Percentiles rank a stretch among this genome's conserved stretches.
phyloP scores from a whole-genome alignment of 495 filamentous ascomycete genomes.

The Wilcoxina mikolae region DNA sequence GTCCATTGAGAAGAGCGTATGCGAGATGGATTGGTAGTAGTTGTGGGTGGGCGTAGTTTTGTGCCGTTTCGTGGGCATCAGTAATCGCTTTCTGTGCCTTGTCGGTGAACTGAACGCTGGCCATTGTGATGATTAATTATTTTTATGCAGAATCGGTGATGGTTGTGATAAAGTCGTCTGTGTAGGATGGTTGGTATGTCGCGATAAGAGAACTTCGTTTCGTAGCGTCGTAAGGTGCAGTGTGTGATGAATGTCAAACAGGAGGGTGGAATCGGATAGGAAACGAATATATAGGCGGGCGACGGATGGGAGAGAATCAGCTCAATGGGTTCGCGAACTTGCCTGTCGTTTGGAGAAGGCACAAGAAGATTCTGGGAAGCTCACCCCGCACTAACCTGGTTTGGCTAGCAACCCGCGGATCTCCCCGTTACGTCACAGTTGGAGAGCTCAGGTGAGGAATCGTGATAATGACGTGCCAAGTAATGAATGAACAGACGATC shows the following conservation, averaged over 20 bases:
- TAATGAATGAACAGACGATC: too few relatives aligned
- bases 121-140: background rate
- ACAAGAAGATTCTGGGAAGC: background rate
- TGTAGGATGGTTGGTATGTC: background rate
- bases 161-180: background rate
- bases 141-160: background rate
- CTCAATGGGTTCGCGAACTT: background rate
- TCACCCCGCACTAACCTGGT: background rate
- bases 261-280: background rate
- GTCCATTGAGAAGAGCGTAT: slow-evolving; percentile 64
- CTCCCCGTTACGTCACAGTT: too few relatives aligned
- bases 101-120: slow-evolving; percentile 60
- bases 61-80: slow-evolving; percentile 68
- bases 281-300: too few relatives aligned
- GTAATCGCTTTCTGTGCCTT: slow-evolving; percentile 72
- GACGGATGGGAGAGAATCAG: too few relatives aligned
- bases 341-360: background rate
- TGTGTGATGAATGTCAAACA: background rate
- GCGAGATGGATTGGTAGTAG: slow-evolving; percentile 78
- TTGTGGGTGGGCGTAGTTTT: slow-evolving; percentile 81
- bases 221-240: background rate
- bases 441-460: too few relatives aligned
- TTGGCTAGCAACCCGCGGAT: too few relatives aligned
- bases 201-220: background rate
- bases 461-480: too few relatives aligned